Evolutionary conservation across 768 basidiomycete species (phyloP).

Genomic region (Tricholoma flavovirens): DNA sequence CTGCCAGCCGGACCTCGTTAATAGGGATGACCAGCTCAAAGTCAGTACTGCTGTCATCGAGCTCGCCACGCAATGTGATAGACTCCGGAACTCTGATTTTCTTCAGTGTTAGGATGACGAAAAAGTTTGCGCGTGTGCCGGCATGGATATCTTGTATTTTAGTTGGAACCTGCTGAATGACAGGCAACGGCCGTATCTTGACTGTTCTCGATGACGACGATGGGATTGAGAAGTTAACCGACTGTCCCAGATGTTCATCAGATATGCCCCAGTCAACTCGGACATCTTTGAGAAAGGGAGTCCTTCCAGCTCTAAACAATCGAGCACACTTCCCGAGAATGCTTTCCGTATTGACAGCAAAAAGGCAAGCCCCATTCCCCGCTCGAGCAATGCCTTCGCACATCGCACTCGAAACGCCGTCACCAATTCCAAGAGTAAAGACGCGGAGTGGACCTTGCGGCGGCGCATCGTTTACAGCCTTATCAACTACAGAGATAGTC

Average conservation of each 20-base stretch:
- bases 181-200: conserved; percentile 21
- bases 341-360: conserved; percentile 39
- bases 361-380: conserved; percentile 46
- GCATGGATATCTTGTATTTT: conserved; percentile 29
- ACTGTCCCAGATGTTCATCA: conserved; percentile 15
- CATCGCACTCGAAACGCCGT: conserved; percentile 40
- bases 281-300: conserved; percentile 39
- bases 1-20: conserved; percentile 23
- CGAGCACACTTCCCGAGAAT: conserved; percentile 44
- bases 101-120: conserved; percentile 27
- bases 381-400: conserved; percentile 49
- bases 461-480: conserved; percentile 28
- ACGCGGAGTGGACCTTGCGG: conserved; percentile 36
- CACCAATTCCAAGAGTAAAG: conserved; percentile 56
- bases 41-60: conserved; percentile 26
- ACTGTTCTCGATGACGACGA: conserved; percentile 16
- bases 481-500: conserved; percentile 18
- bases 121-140: conserved; percentile 29
- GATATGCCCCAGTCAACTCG: conserved; percentile 46
- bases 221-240: conserved; percentile 15
- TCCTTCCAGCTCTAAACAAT: conserved; percentile 46
- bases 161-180: conserved; percentile 31
- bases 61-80: conserved; percentile 28
- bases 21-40: conserved; percentile 30
- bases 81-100: conserved; percentile 23